Evolutionary conservation across 2,329 filamentous ascomycete species (phyloP).

Genomic region (Aspergillus pseudotamarii): DNA sequence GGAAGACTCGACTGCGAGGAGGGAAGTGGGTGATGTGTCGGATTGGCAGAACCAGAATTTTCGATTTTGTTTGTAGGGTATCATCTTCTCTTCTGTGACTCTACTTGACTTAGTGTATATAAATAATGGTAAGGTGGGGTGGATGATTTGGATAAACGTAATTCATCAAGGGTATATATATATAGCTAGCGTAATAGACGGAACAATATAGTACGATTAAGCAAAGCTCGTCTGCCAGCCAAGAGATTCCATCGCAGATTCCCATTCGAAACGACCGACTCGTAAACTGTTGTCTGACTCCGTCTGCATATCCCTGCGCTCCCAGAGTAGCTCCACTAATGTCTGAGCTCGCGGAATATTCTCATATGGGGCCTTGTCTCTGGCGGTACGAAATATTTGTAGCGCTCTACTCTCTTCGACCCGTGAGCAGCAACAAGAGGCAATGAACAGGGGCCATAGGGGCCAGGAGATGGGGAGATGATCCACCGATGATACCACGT

Average conservation of each 20-base stretch:
- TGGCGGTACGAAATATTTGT: background rate
- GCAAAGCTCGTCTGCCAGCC: background rate
- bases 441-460: background rate
- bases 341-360: background rate
- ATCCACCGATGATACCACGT: background rate
- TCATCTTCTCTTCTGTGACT: too few relatives aligned
- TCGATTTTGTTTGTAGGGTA: slow-evolving; percentile 10
- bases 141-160: background rate
- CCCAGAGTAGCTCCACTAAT: background rate
- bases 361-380: background rate
- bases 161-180: background rate
- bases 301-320: background rate
- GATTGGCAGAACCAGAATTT: slow-evolving; percentile 13
- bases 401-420: background rate
- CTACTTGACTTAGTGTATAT: too few relatives aligned
- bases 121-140: fast-evolving
- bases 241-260: background rate
- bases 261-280: background rate
- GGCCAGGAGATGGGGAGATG: background rate
- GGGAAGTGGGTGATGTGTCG: slow-evolving; percentile 4
- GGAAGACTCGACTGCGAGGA: background rate
- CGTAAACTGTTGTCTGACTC: too few relatives aligned
- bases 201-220: background rate
- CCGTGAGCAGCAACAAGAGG: background rate
- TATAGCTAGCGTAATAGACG: background rate